Conservation (phyloP, 768 basidiomycete species). For the Russula lepida region DNA sequence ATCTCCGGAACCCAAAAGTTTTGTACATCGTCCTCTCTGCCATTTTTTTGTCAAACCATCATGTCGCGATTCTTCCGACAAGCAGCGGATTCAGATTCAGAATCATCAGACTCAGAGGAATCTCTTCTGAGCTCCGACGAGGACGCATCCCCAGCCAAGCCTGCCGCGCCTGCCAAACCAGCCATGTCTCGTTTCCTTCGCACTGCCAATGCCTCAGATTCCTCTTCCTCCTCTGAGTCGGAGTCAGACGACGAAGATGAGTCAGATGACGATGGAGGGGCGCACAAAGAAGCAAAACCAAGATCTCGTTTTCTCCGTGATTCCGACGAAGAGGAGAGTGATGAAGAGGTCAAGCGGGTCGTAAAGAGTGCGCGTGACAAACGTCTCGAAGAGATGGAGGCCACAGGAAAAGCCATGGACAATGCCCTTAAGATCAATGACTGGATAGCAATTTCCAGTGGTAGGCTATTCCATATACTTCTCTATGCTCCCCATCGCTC, state of each 20-base stretch:
- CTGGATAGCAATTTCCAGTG: conserved; percentile 87
- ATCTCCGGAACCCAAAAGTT: conserved; percentile 21
- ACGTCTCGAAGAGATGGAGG: conserved; percentile 91
- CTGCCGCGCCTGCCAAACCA: conserved; percentile 39
- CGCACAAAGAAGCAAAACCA: conserved; percentile 31
- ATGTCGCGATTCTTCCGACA: conserved; percentile 91
- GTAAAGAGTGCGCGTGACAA: conserved; percentile 88
- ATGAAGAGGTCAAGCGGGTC: conserved; percentile 63
- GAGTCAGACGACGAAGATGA: conserved; percentile 42
- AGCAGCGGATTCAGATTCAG: conserved; percentile 76
- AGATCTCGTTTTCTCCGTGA: conserved; percentile 38
- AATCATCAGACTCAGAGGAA: conserved; percentile 65
- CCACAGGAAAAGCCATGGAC: conserved; percentile 82
- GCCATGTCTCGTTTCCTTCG: conserved; percentile 77
- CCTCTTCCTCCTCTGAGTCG: conserved; percentile 29
- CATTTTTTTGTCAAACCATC: conserved; percentile 6
- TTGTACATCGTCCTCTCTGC: not conserved
- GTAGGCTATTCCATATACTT: conserved; percentile 35
- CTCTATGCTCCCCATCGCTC: conserved; percentile 6
- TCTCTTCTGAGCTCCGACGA: conserved; percentile 65
- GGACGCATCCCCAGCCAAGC: conserved; percentile 45
- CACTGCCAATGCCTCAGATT: conserved; percentile 48
- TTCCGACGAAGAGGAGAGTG: conserved; percentile 45
- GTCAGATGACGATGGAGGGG: conserved; percentile 39
- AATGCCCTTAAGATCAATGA: conserved; percentile 95